Conservation (phyloP, 345 rosid species). For the Durio zibethinus region DNA sequence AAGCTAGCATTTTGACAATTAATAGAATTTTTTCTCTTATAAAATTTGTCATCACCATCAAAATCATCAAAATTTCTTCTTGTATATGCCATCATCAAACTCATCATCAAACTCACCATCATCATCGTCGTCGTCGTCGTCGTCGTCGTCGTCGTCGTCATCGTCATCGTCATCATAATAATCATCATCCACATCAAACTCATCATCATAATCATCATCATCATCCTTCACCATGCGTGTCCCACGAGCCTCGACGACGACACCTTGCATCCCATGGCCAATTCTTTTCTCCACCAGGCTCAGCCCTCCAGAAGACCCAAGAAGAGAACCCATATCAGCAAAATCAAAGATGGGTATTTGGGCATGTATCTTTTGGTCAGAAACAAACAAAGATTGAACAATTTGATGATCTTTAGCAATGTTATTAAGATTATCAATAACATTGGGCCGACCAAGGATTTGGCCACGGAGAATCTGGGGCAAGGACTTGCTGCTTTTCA, state of each 20-base stretch:
- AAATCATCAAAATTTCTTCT: background rate
- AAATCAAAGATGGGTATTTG: background rate
- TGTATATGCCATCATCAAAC: background rate
- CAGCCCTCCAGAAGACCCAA: background rate
- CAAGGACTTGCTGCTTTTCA: background rate
- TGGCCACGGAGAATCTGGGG: constrained; percentile 5
- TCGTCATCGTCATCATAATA: background rate
- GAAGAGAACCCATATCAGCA: background rate
- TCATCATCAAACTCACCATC: background rate
- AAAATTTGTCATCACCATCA: background rate
- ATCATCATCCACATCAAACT: background rate
- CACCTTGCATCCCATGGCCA: background rate
- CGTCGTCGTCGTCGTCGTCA: background rate
- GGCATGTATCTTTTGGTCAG: background rate
- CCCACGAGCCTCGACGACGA: background rate
- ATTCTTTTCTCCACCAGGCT: background rate
- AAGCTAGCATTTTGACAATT: background rate
- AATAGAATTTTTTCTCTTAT: background rate
- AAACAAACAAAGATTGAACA: constrained; percentile 7
- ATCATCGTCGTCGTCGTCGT: background rate
- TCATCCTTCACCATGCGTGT: background rate
- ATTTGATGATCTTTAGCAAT: background rate
- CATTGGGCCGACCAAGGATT: constrained; percentile 8
- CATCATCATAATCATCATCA: background rate
- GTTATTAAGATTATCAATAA: background rate